These are phyloP conservation scores for Botrytis byssoidea DNA, from an alignment of 2,329 filamentous ascomycete species.

Conservation along the genomic window DNA sequence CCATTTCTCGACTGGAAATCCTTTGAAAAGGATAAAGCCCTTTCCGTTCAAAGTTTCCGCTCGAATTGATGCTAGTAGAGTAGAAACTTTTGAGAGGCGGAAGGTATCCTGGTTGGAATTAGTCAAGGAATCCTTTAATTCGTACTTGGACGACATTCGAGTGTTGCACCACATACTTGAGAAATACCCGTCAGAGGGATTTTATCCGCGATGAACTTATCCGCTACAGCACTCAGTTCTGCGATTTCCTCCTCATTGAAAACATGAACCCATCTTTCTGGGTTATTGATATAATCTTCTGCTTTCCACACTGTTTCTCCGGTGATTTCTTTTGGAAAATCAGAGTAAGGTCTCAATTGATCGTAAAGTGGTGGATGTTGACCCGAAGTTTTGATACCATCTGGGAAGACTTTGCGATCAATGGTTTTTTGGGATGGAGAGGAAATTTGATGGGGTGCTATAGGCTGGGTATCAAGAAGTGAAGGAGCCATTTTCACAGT, in stretches of 20 bases:
- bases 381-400: slow-evolving; percentile 53
- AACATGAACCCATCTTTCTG: slow-evolving; percentile 63
- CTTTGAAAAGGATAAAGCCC: slow-evolving; percentile 87
- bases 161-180: slow-evolving; percentile 43
- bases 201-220: slow-evolving; percentile 64
- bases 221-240: slow-evolving; percentile 65
- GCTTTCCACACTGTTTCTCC: slow-evolving; percentile 71
- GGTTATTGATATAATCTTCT: slow-evolving; percentile 38
- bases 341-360: slow-evolving; percentile 62
- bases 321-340: slow-evolving; percentile 68
- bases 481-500: slow-evolving; percentile 27
- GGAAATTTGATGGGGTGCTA: slow-evolving; percentile 27
- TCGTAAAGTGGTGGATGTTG: slow-evolving; percentile 70
- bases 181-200: slow-evolving; percentile 71
- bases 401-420: slow-evolving; percentile 38
- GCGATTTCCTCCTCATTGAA: slow-evolving; percentile 65
- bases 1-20: slow-evolving; percentile 76
- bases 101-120: slow-evolving; percentile 49
- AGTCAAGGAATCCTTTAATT: neutral
- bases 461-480: slow-evolving; percentile 27
- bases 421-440: slow-evolving; percentile 25
- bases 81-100: slow-evolving; percentile 55
- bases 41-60: slow-evolving; percentile 76
- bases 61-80: slow-evolving; percentile 55
- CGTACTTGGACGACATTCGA: neutral